phyloP scores from a whole-genome alignment of 305 asterid species.

The Petunia hybrid region DNA sequence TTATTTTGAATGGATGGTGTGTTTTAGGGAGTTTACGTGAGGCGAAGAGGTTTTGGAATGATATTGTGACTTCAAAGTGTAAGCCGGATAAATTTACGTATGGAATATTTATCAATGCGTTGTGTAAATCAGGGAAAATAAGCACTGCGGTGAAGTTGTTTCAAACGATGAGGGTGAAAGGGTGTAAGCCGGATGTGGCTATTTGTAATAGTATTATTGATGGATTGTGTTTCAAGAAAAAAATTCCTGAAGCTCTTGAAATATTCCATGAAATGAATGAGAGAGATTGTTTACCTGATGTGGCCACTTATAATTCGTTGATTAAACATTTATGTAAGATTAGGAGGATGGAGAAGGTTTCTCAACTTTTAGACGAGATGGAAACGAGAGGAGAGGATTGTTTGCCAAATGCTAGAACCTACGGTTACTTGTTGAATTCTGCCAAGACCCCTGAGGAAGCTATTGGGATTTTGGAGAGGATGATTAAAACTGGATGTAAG shows the following conservation, averaged over 20 bases:
- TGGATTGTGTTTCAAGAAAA: conserved; percentile 84
- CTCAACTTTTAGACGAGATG: conserved; percentile 65
- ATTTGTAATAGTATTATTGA: conserved; percentile 74
- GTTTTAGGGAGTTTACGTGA: too few species aligned
- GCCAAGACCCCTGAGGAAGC: conserved; percentile 60
- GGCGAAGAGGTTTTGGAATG: conserved; percentile 79
- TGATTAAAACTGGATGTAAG: conserved; percentile 57
- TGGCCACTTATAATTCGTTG: conserved; percentile 64
- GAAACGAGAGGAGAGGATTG: conserved; percentile 47
- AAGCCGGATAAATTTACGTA: conserved; percentile 65
- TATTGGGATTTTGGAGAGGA: conserved; percentile 58
- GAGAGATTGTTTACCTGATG: conserved; percentile 53
- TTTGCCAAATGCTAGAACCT: conserved; percentile 59
- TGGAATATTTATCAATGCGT: conserved; percentile 63
- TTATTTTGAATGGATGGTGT: too few species aligned
- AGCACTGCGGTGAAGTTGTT: conserved; percentile 62
- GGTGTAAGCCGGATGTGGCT: conserved; percentile 57
- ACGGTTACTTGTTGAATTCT: conserved; percentile 50
- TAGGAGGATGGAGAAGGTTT: conserved; percentile 64
- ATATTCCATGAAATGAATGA: conserved; percentile 58
- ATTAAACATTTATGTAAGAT: conserved; percentile 68
- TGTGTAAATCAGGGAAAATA: conserved; percentile 69
- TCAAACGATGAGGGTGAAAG: conserved; percentile 66
- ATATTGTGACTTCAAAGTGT: conserved; percentile 55
- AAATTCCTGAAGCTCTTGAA: conserved; percentile 73